phyloP scores from a whole-genome alignment of 1,284 basidiomycete genomes.

The Veloboletus limbatus region DNA sequence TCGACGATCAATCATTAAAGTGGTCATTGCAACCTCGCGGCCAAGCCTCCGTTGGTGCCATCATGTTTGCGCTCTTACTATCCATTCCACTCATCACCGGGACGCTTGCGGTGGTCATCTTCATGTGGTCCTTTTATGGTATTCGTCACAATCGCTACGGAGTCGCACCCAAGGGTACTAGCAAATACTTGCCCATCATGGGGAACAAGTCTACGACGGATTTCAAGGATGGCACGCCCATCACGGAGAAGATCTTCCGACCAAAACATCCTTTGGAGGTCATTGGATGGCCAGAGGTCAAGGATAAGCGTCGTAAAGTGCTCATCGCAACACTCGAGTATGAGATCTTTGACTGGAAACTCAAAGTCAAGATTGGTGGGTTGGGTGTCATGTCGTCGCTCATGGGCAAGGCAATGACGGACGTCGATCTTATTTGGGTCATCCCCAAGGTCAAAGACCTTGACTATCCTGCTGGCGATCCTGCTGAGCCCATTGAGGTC shows the following conservation, averaged over 20 bases:
- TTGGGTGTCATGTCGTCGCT: conserved; percentile 94
- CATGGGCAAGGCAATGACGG: conserved; percentile 96
- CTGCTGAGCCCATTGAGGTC: conserved; percentile 89
- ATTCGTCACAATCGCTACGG: conserved; percentile 93
- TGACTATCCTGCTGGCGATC: conserved; percentile 88
- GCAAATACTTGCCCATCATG: conserved; percentile 76
- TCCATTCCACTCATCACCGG: conserved; percentile 83
- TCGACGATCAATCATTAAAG: conserved; percentile 73
- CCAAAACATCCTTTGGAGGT: conserved; percentile 57
- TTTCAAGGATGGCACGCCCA: conserved; percentile 49
- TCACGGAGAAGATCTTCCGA: conserved; percentile 66
- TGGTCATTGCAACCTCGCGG: conserved; percentile 84
- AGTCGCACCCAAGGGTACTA: conserved; percentile 64
- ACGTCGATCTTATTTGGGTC: conserved; percentile 91
- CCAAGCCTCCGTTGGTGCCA: conserved; percentile 72
- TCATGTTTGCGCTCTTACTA: conserved; percentile 81
- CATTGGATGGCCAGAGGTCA: conserved; percentile 92
- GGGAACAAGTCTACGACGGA: conserved; percentile 67
- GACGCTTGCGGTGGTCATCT: conserved; percentile 75
- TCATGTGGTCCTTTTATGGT: conserved; percentile 94
- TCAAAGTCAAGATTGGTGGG: conserved; percentile 96
- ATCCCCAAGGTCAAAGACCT: conserved; percentile 91
- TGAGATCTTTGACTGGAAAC: conserved; percentile 93
- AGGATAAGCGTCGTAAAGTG: conserved; percentile 83
- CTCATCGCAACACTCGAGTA: conserved; percentile 91